These are phyloP conservation scores for Myochromella boudieri DNA, from an alignment of 768 basidiomycete genomes.

Conservation along the genomic window DNA sequence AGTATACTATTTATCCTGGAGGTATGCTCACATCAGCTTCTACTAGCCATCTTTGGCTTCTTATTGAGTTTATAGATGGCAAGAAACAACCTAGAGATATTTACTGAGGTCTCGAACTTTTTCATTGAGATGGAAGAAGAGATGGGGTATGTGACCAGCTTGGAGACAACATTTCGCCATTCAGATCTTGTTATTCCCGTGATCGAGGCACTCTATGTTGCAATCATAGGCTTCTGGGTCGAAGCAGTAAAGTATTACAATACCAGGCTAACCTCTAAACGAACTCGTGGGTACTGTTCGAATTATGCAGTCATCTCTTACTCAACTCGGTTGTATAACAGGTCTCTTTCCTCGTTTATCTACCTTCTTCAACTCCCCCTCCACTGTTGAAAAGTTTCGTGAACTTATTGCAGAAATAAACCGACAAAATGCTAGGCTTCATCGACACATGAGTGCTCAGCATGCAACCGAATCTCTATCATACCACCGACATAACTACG, in stretches of 20 bases:
- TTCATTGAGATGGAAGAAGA: conserved; percentile 1
- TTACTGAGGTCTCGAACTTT: conserved; percentile 1
- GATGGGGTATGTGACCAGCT: background rate
- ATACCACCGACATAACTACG: no score
- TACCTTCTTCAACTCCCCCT: no score
- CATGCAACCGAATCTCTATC: no score
- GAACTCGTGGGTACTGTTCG: no score
- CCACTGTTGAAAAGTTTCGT: no score
- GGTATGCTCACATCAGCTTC: background rate
- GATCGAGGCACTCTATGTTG: conserved; percentile 2
- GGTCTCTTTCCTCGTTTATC: no score
- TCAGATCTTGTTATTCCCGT: background rate
- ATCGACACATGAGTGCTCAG: no score
- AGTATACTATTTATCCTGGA: background rate
- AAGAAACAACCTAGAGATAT: background rate
- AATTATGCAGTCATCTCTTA: no score
- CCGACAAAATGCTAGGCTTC: no score
- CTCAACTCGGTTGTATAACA: no score
- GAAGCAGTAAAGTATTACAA: background rate
- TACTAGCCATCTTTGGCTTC: background rate
- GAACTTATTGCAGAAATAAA: no score
- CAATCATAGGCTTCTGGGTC: conserved; percentile 6
- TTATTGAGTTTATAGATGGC: background rate
- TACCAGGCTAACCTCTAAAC: no score
- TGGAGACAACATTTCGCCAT: background rate